Percentiles rank a stretch among this genome's conserved stretches.
These are phyloP conservation scores for Kodamaea suecica DNA, from an alignment of 1,139 yeast species.

Conservation along the genomic window DNA sequence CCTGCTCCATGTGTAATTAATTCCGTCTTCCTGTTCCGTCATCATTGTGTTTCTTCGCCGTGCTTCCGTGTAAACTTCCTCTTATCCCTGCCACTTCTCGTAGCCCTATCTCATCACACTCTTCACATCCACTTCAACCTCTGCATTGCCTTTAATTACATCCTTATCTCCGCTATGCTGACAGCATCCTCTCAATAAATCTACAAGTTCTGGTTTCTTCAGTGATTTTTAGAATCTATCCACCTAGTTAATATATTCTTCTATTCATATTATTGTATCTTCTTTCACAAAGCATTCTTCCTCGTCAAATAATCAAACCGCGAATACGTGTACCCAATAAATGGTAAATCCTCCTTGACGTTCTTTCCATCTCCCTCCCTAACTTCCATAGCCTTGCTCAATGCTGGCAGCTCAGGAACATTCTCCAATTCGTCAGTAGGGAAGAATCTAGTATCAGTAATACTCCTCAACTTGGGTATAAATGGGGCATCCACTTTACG, in stretches of 20 bases:
- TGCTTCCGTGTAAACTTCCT: no score
- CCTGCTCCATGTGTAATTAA: no score
- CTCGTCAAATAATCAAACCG: slow-evolving; percentile 89
- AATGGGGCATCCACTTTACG: slow-evolving; percentile 94
- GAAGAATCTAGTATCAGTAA: slow-evolving; percentile 96
- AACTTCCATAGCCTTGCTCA: slow-evolving; percentile 65
- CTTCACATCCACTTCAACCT: no score
- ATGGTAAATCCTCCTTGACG: slow-evolving; percentile 85
- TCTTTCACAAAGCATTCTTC: slow-evolving; percentile 61
- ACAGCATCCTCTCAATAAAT: no score
- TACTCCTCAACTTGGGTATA: slow-evolving; percentile 67
- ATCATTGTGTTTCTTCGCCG: no score
- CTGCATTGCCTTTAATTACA: no score
- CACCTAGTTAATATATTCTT: background rate
- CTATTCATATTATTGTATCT: background rate
- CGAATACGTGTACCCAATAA: slow-evolving; percentile 94
- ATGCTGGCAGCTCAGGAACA: slow-evolving; percentile 91
- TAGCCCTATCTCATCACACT: no score
- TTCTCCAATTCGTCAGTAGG: slow-evolving; percentile 96
- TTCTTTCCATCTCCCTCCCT: slow-evolving; percentile 46
- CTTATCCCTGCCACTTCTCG: no score
- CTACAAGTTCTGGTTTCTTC: no score
- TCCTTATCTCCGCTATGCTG: no score
- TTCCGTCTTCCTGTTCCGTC: no score
- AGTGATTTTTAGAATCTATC: no score